Evolutionary conservation across 495 filamentous ascomycete genomes (phyloP), one percentile per base, ranked within the genome.

Genomic region (Lepidopterella palustris): DNA sequence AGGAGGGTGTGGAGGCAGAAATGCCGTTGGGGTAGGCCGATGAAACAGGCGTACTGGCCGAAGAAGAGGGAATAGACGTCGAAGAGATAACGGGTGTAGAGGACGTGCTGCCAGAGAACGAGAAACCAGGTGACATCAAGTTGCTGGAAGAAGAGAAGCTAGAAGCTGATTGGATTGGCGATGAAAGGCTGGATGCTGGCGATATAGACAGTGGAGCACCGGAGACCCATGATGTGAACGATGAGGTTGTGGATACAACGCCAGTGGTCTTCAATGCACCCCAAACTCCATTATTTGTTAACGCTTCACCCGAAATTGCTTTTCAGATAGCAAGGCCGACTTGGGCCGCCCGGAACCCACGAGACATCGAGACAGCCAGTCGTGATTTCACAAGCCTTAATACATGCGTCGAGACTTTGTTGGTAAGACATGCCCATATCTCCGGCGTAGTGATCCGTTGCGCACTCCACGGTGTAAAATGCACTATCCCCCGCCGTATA

Each of bases 351-450:
- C 1, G 45, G 45, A 1, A 49, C n/a, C n/a, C n/a, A 49, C 2
- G 45, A 49, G 1, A 49, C 45, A 49, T 20, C 45, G 23, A 49
- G 15, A 49, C 45, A 49, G n/a, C 45, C 45, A 1, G 45, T 10
- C 10, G 4, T 49, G 10, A 11, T 49, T 3, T 49, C 45, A 21
- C 45, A 49, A 10, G 23, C n/a, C 45, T 18, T 21, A 24, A 49
- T 49, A 21, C 45, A 49, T 18, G 10, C 10, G 10, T 49, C 45
- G 21, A 49, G 45, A 18, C n/a, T 49, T 18, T 18, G n/a, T 49
- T 49, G 45, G 24, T 49, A 49, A 18, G 45, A 49, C 45, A 49
- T 49, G n/a, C n/a, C 21, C 45, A 49, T 18, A 49, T 49, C 23
- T 49, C 45, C 45, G 21, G n/a, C 45, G 45, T 18, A 49, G 21